These are phyloP conservation scores for Paramecium pentaurelia DNA, from an alignment of 73 alveolate genomes.

Conservation along the genomic window DNA sequence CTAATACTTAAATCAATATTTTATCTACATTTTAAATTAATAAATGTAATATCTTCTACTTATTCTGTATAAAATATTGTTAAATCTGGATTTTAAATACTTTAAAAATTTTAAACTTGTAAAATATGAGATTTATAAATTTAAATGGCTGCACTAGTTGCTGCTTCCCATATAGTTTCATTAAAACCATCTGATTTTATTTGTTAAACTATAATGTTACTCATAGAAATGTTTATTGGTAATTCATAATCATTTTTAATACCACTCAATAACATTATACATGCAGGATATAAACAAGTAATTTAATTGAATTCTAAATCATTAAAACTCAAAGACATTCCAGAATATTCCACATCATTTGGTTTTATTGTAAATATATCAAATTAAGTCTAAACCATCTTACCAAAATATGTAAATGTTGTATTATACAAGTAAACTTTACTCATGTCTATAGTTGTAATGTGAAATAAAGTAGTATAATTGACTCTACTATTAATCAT, in stretches of 20 bases:
- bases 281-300: neutral
- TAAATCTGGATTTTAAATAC: neutral
- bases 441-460: neutral
- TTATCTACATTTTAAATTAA: neutral
- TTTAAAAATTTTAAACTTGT: neutral
- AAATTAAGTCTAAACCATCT: neutral
- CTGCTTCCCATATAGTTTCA: constrained; percentile 28
- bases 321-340: neutral
- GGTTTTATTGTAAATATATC: neutral
- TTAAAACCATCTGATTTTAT: neutral
- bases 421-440: neutral
- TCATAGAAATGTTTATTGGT: neutral
- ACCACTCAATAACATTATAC: neutral
- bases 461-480: neutral
- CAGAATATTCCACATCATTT: constrained; percentile 10
- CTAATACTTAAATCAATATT: neutral
- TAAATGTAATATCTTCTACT: neutral
- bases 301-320: neutral
- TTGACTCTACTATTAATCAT: neutral
- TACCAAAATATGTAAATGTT: constrained; percentile 7
- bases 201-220: neutral
- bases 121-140: neutral
- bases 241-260: constrained; percentile 16
- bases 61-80: constrained; percentile 12
- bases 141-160: constrained; percentile 38